Conservation (phyloP, 164 flowering plant genomes). For the Liriodendron chinense region DNA sequence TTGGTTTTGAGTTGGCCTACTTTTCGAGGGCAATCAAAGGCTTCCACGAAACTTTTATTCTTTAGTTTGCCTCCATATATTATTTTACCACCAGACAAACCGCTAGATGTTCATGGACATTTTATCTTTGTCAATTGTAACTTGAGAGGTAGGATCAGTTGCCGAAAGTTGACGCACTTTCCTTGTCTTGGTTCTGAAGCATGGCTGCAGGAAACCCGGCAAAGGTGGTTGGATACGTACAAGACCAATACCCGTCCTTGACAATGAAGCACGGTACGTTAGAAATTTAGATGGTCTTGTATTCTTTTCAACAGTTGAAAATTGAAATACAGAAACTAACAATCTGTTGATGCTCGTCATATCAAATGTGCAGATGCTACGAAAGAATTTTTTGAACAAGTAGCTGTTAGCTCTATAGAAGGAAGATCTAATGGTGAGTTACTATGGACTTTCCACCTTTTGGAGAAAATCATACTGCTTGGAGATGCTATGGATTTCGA, state of each 20-base stretch:
- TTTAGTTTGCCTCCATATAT: too few relatives aligned
- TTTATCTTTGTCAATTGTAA: background rate
- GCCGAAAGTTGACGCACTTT: background rate
- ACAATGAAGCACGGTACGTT: conserved; percentile 85
- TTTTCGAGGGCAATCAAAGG: too few relatives aligned
- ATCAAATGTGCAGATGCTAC: conserved; percentile 57
- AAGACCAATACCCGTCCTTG: conserved; percentile 70
- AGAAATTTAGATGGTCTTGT: background rate
- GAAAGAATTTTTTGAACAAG: conserved; percentile 54
- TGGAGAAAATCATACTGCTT: background rate
- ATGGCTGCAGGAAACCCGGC: conserved; percentile 86
- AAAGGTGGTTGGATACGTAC: conserved; percentile 58
- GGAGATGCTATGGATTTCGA: background rate
- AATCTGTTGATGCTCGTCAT: background rate
- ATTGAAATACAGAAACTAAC: background rate
- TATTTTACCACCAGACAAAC: too few relatives aligned
- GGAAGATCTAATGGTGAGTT: conserved; percentile 34
- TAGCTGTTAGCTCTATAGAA: conserved; percentile 34
- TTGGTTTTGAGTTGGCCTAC: too few relatives aligned
- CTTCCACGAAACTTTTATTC: too few relatives aligned
- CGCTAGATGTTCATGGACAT: background rate
- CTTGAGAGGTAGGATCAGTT: background rate
- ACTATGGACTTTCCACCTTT: background rate
- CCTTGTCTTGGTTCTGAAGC: conserved; percentile 34
- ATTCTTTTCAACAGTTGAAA: background rate